Evolutionary conservation across 2,329 filamentous ascomycete species (phyloP).

Genomic region (Aspergillus tamarii): DNA sequence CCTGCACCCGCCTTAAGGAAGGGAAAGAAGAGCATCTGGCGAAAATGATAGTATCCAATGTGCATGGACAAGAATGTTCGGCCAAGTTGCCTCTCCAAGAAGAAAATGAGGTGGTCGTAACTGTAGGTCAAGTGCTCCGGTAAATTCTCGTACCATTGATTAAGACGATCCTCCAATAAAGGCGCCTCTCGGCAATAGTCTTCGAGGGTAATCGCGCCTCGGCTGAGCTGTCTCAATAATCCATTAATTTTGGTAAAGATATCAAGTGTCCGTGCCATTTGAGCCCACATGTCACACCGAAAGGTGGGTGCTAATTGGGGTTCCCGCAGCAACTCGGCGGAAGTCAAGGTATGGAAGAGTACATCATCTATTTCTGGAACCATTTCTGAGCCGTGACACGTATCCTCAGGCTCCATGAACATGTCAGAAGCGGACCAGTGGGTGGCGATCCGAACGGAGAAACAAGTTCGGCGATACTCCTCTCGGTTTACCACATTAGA

Average conservation of each 20-base stretch:
- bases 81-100: slow-evolving; percentile 20
- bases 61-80: slow-evolving; percentile 28
- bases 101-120: slow-evolving; percentile 17
- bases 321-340: slow-evolving; percentile 9
- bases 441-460: slow-evolving; percentile 24
- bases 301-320: neutral
- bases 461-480: slow-evolving; percentile 24
- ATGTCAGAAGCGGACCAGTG: slow-evolving; percentile 26
- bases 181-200: slow-evolving; percentile 20
- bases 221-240: slow-evolving; percentile 20
- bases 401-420: slow-evolving; percentile 19
- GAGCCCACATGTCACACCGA: slow-evolving; percentile 26
- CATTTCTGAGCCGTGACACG: slow-evolving; percentile 4
- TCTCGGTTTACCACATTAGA: slow-evolving; percentile 13
- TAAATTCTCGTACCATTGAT: slow-evolving; percentile 20
- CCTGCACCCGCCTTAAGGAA: slow-evolving; percentile 20
- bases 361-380: slow-evolving; percentile 24
- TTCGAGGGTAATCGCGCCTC: slow-evolving; percentile 17
- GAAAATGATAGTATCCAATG: slow-evolving; percentile 26
- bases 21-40: slow-evolving; percentile 28
- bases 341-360: slow-evolving; percentile 18
- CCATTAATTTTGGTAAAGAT: slow-evolving; percentile 23
- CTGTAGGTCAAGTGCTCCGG: slow-evolving; percentile 19
- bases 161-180: slow-evolving; percentile 15
- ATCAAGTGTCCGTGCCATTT: slow-evolving; percentile 23